Base-by-base conservation (phyloP, 148 eudicot species). In the Bassia scoparia region DNA sequence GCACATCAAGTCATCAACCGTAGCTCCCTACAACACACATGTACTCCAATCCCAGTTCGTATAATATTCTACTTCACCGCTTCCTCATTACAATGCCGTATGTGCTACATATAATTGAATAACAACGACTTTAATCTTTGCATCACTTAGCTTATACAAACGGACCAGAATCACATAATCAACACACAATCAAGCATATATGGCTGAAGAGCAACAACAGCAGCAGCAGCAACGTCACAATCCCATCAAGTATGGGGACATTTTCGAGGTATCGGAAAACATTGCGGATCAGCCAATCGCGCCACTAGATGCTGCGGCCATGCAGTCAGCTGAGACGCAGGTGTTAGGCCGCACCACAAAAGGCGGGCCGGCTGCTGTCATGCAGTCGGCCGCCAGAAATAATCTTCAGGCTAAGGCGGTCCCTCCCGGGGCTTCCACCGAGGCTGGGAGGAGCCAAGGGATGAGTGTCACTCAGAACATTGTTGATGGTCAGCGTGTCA, bases 311-410 rank as follows among this genome's bases (percentile, higher is more conserved):
- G 90, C 92, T 0, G 85, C 86, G 26, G 82, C 83, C 56, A 83
- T 86, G 90, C 91, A 86, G 67, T 65, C 88, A 0, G 91, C 93
- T 1, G 91, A 91, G 77, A 80, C 73, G 34, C 72, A 69, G 2
- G 81, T 73, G 0, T 74, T 91, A 21, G 91, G 97, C 1, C 66
- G 82, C 37, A 76, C 79, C 16, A 78, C 38, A 6, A 73, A 49
- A 52, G 89, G 97, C 2, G 91, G 91, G 10, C 84, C 84, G 0
- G 93, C 93, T 2, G 58, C 93, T 0, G 76, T 82, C 73, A 87
- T 89, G 91, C 89, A 83, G 26, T 77, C 91, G 0, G 91, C 93
- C 1, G 93, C 93, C 9, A 37, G 58, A 11, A 52, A 68, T 27
- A 91, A 91, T n/a, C 84, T 84, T 38, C 55, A 53, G 26, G 79